A percentile compares a stretch with the other conserved stretches of the same genome.
Evolutionary conservation across 257 asterid genomes (phyloP).

Genomic region (Knoxia roxburghii): DNA sequence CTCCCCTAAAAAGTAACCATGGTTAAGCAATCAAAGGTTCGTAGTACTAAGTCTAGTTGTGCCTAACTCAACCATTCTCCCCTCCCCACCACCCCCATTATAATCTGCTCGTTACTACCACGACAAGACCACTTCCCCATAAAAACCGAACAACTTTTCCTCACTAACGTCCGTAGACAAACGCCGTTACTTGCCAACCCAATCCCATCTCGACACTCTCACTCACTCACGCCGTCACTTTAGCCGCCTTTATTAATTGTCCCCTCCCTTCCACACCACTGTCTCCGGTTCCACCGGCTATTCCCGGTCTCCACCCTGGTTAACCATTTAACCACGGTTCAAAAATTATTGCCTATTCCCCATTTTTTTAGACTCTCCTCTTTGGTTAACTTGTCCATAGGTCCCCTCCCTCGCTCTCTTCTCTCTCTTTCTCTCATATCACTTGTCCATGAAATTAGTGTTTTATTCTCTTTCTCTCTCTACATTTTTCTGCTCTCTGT

Average conservation of each 20-base stretch:
- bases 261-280: slow-evolving; percentile 35
- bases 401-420: slow-evolving; percentile 12
- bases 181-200: slow-evolving; percentile 38
- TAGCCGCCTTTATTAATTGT: slow-evolving; percentile 21
- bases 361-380: slow-evolving; percentile 20
- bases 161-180: slow-evolving; percentile 21
- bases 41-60: no score
- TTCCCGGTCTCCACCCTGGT: slow-evolving; percentile 16
- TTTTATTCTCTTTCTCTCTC: slow-evolving; percentile 6
- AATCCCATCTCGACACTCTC: slow-evolving; percentile 26
- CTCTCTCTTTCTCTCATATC: slow-evolving; percentile 8
- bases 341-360: slow-evolving; percentile 15
- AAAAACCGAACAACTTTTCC: slow-evolving; percentile 30
- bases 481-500: slow-evolving; percentile 1
- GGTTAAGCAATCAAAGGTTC: slow-evolving; percentile 12
- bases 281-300: slow-evolving; percentile 36
- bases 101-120: slow-evolving; percentile 50
- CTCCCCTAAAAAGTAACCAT: slow-evolving; percentile 9
- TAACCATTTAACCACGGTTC: slow-evolving; percentile 28
- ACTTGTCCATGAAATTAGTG: slow-evolving; percentile 22
- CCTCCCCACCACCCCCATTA: slow-evolving; percentile 25
- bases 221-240: slow-evolving; percentile 22
- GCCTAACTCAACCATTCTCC: slow-evolving; percentile 5
- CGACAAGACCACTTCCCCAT: slow-evolving; percentile 59
- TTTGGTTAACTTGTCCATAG: slow-evolving; percentile 20